Evolutionary conservation across 805 yeast species (phyloP).

Genomic region (Myxozyma sirexii): DNA sequence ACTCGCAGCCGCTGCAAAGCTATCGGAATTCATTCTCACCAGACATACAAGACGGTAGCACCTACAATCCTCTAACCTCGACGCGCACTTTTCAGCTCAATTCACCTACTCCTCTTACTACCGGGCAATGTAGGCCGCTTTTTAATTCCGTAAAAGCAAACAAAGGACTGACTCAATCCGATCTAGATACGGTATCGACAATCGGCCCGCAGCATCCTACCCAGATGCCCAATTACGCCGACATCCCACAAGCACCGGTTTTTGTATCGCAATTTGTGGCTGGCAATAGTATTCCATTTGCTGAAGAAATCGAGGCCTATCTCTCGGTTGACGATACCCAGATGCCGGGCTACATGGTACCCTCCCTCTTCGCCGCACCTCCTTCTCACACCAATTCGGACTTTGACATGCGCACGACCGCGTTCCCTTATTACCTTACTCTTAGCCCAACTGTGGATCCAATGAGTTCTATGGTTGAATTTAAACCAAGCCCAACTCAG

Average conservation of each 20-base stretch:
- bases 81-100: no score
- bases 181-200: not conserved
- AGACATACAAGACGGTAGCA: no score
- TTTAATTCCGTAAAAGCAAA: not conserved
- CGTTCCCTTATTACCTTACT: conserved; percentile 8
- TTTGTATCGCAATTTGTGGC: not conserved
- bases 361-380: conserved; percentile 16
- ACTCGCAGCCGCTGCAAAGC: not conserved
- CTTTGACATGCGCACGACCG: conserved; percentile 1
- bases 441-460: not conserved
- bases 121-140: not conserved
- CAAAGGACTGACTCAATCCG: not conserved
- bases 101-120: not conserved
- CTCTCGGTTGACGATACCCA: conserved; percentile 10
- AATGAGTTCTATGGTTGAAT: not conserved
- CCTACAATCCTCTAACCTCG: no score
- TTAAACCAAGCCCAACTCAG: conserved; percentile 13
- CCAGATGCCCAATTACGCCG: not conserved
- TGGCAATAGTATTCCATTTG: not conserved
- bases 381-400: conserved; percentile 4
- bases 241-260: conserved; percentile 1
- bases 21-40: not conserved
- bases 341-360: conserved; percentile 14
- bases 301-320: conserved; percentile 13
- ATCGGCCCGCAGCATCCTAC: not conserved